Evolutionary conservation across 371 early-diverging fungal genomes (phyloP), one percentile per base, ranked within the genome.

Genomic region (Mucor racemosus): DNA sequence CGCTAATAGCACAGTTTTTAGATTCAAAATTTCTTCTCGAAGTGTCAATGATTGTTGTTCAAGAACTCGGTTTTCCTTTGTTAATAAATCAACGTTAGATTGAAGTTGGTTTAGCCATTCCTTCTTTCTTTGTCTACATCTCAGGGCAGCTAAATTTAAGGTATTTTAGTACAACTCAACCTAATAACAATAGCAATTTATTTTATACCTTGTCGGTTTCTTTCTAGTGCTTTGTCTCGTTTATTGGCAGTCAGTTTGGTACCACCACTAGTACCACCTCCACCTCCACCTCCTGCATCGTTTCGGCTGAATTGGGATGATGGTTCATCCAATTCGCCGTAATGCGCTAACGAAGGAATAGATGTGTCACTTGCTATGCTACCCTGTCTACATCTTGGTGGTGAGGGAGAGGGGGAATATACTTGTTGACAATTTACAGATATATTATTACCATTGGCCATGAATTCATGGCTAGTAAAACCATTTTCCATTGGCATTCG

Each of bases 91-190:
- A 14, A 93, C 91, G 58, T 88, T 90, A 39, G 77, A 78, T 66
- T 95, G 93, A 58, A 95, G 82, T 33, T 89, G 86, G 55, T 85
- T 84, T 26, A 94, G 78, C 89, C 92, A 92, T 69, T 91, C 89
- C 76, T 94, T 93, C 78, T 95, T 95, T 72, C 94, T 91, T 74
- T 92, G 94, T 35, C 95, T 87, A 74, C 94, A 95, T 68, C 93
- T 93, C 8, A 92, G 84, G 0, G 95, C 95, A n/a, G 95, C 95
- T 75, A 79, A 64, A 14, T 78, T 77, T 42, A 84, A 57, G 11
- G 86, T 76, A 58, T 88, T 86, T 15, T 86, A 78, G 33, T 86
- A 26, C 26, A 26, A 26, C 26, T 26, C 26, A 26, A 26, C 26
- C 26, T 26, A 1, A 62, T 13, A 71, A 67, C n/a, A 76, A 72